phyloP scores from a whole-genome alignment of 1,284 basidiomycete species.

The Dichomitus squalens region DNA sequence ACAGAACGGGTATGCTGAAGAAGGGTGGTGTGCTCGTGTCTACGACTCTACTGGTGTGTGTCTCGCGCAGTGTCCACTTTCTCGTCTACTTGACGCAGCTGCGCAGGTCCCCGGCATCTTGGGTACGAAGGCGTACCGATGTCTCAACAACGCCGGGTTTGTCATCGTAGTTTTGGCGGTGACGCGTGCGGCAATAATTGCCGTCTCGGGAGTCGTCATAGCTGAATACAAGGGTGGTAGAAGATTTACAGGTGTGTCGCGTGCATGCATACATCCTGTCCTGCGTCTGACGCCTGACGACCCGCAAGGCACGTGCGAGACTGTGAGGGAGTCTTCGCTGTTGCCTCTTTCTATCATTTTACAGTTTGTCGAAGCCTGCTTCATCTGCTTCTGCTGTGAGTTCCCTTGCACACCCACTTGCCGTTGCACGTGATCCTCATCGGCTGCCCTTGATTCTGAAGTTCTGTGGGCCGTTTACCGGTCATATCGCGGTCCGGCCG shows the following conservation, averaged over 20 bases:
- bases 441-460: constrained; percentile 33
- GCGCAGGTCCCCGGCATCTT: constrained; percentile 63
- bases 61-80: neutral
- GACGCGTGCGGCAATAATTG: constrained; percentile 45
- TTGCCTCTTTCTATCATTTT: constrained; percentile 52
- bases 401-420: constrained; percentile 7
- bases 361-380: constrained; percentile 55
- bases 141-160: constrained; percentile 57
- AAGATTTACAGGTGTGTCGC: constrained; percentile 47
- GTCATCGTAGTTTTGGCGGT: constrained; percentile 46
- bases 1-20: constrained; percentile 17
- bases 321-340: constrained; percentile 27
- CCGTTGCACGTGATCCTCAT: neutral
- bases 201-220: constrained; percentile 47
- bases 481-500: constrained; percentile 50
- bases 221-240: constrained; percentile 39
- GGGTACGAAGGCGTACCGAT: constrained; percentile 68
- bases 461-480: constrained; percentile 61
- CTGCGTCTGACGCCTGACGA: neutral
- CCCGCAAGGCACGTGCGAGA: constrained; percentile 26
- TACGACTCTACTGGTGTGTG: constrained; percentile 16
- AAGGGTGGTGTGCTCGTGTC: constrained; percentile 13
- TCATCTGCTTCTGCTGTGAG: constrained; percentile 65
- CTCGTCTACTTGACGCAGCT: neutral
- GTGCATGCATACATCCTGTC: neutral